Base-by-base conservation (phyloP, 1,139 yeast species). In the Magnusiomyces ingens region DNA sequence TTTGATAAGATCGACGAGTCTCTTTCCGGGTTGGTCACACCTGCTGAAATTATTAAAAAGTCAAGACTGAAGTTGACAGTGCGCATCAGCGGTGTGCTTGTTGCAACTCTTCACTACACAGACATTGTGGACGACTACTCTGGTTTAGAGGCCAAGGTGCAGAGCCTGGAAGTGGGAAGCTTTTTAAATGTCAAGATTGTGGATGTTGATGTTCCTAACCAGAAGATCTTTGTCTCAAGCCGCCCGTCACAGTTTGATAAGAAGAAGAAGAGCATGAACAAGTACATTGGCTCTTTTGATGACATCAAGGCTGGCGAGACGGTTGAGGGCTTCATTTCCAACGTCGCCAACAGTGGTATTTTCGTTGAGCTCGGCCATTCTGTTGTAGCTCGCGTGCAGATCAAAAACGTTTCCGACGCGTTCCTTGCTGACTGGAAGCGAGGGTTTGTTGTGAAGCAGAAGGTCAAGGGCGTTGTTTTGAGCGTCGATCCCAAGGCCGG, bases 391-490 rank as follows among this genome's bases (percentile, higher is more conserved):
- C 81, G 93, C 64, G 95, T 88, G 37, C 84, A 89, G 65, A 83
- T 89, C 49, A 71, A 85, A 48, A 93, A 91, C 67, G 74, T 91
- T 51, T 87, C 95, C 11, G 98, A 93, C 64, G 76, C 85, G 1
- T 87, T 74, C 64, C 73, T 89, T 64, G 84, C 84, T 62, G 95
- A 93, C 59, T 93, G 98, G 98, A 87, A 87, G 72, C 81, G 81
- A 60, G 79, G 76, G 59, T 88, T 79, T 75, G 77, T 77, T 58
- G 78, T 81, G 36, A 80, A 85, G 66, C 95, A 90, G 70, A 73
- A 78, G 19, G 91, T 91, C n/a, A 67, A 74, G 48, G 96, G 93
- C 61, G 87, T 85, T 67, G 71, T 84, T 19, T 73, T 81, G 51
- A 78, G 88, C 57, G 80, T 80, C 43, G 78, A 77, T 48, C 83